Percentiles rank a stretch among this genome's conserved stretches.
Conservation (phyloP, 2,329 filamentous ascomycete genomes). For the Aspergillus chevalieri region DNA sequence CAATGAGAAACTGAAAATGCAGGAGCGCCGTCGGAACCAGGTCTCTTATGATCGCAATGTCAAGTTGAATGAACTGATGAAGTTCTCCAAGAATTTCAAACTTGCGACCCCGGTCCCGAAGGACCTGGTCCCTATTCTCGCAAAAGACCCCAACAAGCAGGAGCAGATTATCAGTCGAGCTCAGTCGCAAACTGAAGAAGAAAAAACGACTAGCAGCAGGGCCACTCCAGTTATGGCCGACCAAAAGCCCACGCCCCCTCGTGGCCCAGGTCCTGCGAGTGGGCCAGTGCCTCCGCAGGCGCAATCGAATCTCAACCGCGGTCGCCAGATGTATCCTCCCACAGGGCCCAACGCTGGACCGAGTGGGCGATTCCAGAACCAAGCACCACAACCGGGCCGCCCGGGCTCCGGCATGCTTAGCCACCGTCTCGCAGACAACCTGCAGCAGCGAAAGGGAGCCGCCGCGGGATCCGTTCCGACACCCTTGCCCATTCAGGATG, state of each 20-base stretch:
- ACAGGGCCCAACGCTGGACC: constrained; percentile 42
- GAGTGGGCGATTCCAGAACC: constrained; percentile 36
- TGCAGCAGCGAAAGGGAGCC: constrained; percentile 47
- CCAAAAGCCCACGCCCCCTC: constrained; percentile 47
- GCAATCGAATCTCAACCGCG: constrained; percentile 40
- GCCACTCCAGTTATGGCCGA: constrained; percentile 39
- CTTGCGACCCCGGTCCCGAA: constrained; percentile 84
- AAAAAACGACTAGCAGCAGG: constrained; percentile 43
- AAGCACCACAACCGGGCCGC: constrained; percentile 38
- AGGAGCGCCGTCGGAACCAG: constrained; percentile 52
- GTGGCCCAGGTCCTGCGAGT: constrained; percentile 41
- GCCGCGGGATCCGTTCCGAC: constrained; percentile 42
- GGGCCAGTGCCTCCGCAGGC: constrained; percentile 29
- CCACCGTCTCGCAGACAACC: constrained; percentile 47
- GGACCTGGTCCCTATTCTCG: constrained; percentile 88
- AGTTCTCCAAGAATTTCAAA: constrained; percentile 92
- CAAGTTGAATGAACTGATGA: constrained; percentile 89
- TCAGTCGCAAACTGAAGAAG: constrained; percentile 61
- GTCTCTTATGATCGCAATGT: constrained; percentile 73
- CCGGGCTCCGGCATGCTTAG: constrained; percentile 42
- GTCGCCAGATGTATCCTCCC: constrained; percentile 42
- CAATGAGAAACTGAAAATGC: constrained; percentile 54
- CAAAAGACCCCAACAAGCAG: constrained; percentile 93
- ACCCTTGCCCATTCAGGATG: constrained; percentile 56
- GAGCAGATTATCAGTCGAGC: constrained; percentile 87